A percentile compares a stretch with the other conserved stretches of the same genome.
Evolutionary conservation across 257 asterid species (phyloP).

Genomic region (Galeopsis tetrahit): DNA sequence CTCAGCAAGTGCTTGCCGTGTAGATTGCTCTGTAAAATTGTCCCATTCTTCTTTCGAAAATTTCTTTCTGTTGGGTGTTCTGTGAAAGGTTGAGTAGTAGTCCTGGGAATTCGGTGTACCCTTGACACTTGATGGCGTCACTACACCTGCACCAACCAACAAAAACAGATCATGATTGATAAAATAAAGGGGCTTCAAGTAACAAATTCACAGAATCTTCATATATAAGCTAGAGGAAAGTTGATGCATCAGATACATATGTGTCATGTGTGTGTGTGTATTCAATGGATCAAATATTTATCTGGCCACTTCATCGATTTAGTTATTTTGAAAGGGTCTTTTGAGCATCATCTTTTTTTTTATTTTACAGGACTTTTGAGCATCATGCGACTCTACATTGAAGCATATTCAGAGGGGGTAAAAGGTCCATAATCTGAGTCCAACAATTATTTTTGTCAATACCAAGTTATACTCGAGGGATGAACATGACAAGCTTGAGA

Average conservation of each 20-base stretch:
- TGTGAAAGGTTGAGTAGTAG: constrained; percentile 68
- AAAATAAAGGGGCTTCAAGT: background rate
- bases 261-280: too few species aligned
- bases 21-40: constrained; percentile 72
- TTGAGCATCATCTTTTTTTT: constrained; percentile 1
- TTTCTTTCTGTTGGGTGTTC: constrained; percentile 65
- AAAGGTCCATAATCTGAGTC: background rate
- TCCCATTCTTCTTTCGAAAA: constrained; percentile 72
- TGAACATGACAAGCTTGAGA: constrained; percentile 6
- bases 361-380: background rate
- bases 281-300: background rate
- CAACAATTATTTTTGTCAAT: background rate
- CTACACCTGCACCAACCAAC: constrained; percentile 40
- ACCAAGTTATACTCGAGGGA: background rate
- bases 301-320: background rate
- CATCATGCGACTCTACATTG: constrained; percentile 16
- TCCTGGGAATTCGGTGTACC: constrained; percentile 35
- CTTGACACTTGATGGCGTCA: constrained; percentile 40
- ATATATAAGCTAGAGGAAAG: background rate
- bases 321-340: background rate
- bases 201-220: background rate
- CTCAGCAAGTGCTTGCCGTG: constrained; percentile 69
- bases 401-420: background rate
- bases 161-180: background rate
- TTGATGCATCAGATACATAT: too few species aligned